Conservation (phyloP, 768 basidiomycete genomes). For the Pilatotrama ljubarskyi region DNA sequence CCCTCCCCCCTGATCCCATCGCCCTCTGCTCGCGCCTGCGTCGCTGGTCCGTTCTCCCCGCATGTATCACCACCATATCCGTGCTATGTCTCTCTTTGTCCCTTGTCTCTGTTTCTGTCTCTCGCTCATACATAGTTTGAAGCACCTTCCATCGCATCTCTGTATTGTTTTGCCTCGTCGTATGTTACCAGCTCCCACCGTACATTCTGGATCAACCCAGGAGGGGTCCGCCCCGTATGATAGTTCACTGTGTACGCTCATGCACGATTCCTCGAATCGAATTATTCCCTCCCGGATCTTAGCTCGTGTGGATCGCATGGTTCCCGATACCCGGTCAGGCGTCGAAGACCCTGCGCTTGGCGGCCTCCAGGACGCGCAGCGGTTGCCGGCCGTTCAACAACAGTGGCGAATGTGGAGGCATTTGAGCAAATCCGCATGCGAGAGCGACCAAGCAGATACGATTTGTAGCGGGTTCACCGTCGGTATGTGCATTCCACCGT, state of each 20-base stretch:
- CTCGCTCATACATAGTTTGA: constrained; percentile 7
- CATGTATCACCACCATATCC: constrained; percentile 23
- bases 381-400: too few relatives aligned
- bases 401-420: too few relatives aligned
- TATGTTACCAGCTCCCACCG: constrained; percentile 11
- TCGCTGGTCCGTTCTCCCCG: constrained; percentile 1
- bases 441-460: too few relatives aligned
- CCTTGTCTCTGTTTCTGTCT: constrained; percentile 6
- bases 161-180: constrained; percentile 19
- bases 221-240: constrained; percentile 13
- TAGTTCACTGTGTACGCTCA: constrained; percentile 14
- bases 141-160: constrained; percentile 17
- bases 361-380: too few relatives aligned
- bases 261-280: constrained; percentile 4
- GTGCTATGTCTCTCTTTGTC: constrained; percentile 16
- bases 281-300: neutral
- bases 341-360: too few relatives aligned
- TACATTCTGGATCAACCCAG: constrained; percentile 13
- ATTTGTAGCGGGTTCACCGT: too few relatives aligned
- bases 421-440: too few relatives aligned
- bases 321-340: too few relatives aligned
- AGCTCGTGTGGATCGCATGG: too few relatives aligned
- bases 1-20: neutral
- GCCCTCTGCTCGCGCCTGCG: neutral
- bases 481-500: too few relatives aligned